phyloP scores from a whole-genome alignment of 352 stramenopile species.

The Peronospora destructor region DNA sequence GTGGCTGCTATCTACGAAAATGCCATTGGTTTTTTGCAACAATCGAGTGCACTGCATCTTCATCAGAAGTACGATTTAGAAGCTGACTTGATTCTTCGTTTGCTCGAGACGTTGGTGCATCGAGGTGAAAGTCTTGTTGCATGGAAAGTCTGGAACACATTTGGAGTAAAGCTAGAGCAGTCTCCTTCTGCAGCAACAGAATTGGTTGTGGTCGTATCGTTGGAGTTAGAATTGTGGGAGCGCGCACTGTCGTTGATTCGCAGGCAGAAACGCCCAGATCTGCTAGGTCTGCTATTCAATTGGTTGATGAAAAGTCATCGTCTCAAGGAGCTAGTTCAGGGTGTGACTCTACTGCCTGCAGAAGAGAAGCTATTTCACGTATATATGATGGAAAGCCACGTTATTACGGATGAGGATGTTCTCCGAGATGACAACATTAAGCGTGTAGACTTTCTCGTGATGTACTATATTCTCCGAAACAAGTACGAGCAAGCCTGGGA shows the following conservation, averaged over 20 bases:
- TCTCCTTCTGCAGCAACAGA: slow-evolving; percentile 48
- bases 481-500: slow-evolving; percentile 67
- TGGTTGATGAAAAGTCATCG: slow-evolving; percentile 65
- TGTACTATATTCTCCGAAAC: slow-evolving; percentile 78
- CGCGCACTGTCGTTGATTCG: slow-evolving; percentile 57
- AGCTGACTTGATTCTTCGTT: slow-evolving; percentile 57
- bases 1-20: slow-evolving; percentile 56
- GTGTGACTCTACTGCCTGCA: slow-evolving; percentile 38
- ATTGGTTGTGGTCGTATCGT: slow-evolving; percentile 66
- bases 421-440: slow-evolving; percentile 66
- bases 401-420: slow-evolving; percentile 42
- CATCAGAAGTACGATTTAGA: slow-evolving; percentile 73
- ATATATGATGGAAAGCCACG: slow-evolving; percentile 66
- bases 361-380: slow-evolving; percentile 61
- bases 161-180: slow-evolving; percentile 51
- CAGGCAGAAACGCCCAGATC: slow-evolving; percentile 43
- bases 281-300: slow-evolving; percentile 60
- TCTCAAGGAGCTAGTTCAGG: slow-evolving; percentile 69
- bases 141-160: slow-evolving; percentile 84
- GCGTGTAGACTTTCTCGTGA: slow-evolving; percentile 68
- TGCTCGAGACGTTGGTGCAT: slow-evolving; percentile 74
- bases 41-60: slow-evolving; percentile 68
- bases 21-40: slow-evolving; percentile 51
- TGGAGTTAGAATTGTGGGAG: slow-evolving; percentile 74
- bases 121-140: slow-evolving; percentile 63